Conservation (phyloP, 805 yeast species). For the Candida saitoana region DNA sequence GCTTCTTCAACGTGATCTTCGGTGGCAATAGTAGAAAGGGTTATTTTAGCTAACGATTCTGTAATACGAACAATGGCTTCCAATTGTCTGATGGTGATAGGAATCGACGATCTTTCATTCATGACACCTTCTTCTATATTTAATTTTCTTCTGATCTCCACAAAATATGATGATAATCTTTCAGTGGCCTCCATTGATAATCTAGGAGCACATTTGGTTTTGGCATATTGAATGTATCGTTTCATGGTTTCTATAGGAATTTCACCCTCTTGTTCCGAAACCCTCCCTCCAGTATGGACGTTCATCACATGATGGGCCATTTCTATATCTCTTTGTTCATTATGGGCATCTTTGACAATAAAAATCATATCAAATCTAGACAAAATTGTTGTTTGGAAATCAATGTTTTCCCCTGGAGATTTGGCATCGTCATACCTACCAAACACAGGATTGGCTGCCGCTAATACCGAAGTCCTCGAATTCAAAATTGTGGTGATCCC, state of each 20-base stretch:
- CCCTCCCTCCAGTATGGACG: slow-evolving; percentile 74
- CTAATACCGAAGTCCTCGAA: slow-evolving; percentile 93
- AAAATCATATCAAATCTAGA: slow-evolving; percentile 99
- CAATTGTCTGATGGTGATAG: slow-evolving; percentile 94
- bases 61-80: slow-evolving; percentile 96
- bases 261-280: slow-evolving; percentile 63
- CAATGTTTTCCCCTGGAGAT: slow-evolving; percentile 96
- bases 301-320: slow-evolving; percentile 95
- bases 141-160: slow-evolving; percentile 79
- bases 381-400: slow-evolving; percentile 92
- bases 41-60: slow-evolving; percentile 86
- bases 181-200: slow-evolving; percentile 86
- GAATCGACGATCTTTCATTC: slow-evolving; percentile 89
- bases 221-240: slow-evolving; percentile 86
- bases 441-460: slow-evolving; percentile 96
- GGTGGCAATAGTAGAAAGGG: slow-evolving; percentile 75
- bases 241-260: slow-evolving; percentile 89
- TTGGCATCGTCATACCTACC: slow-evolving; percentile 96
- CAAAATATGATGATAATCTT: slow-evolving; percentile 85
- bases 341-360: slow-evolving; percentile 93
- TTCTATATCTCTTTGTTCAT: slow-evolving; percentile 75
- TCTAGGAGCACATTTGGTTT: slow-evolving; percentile 88
- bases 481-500: slow-evolving; percentile 96
- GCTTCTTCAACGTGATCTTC: slow-evolving; percentile 95
- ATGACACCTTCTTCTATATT: slow-evolving; percentile 76